A percentile compares a stretch with the other conserved stretches of the same genome.
Evolutionary conservation across 1,139 yeast genomes (phyloP).

Genomic region (Geotrichum bryndzae): DNA sequence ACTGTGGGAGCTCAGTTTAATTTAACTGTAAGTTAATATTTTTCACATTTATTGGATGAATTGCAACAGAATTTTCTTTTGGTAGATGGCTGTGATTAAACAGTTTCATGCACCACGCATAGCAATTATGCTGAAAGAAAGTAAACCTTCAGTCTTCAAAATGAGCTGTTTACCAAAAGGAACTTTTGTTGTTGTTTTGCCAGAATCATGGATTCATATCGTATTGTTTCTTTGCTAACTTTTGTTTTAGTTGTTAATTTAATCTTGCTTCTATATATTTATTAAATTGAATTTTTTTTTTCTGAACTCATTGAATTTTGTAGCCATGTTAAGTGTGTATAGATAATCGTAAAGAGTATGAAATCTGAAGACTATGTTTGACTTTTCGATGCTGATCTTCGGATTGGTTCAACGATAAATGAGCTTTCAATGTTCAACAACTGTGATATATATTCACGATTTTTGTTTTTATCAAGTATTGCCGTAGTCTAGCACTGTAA

Average conservation of each 20-base stretch:
- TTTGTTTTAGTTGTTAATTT: not conserved
- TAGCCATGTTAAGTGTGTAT: not conserved
- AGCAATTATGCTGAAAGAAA: conserved; percentile 23
- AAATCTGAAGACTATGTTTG: not conserved
- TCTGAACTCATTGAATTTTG: not conserved
- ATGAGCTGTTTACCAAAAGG: conserved; percentile 24
- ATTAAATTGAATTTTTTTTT: too few relatives aligned
- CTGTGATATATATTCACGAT: too few relatives aligned
- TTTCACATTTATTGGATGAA: not conserved
- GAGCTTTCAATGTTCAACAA: too few relatives aligned
- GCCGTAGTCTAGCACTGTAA: too few relatives aligned
- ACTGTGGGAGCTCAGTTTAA: not conserved
- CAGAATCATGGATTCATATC: not conserved
- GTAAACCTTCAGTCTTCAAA: conserved; percentile 35
- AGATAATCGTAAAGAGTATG: not conserved
- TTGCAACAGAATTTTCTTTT: not conserved
- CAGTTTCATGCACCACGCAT: conserved; percentile 36
- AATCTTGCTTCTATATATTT: not conserved
- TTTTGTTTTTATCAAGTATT: too few relatives aligned
- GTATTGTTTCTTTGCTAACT: too few relatives aligned
- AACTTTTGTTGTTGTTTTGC: not conserved
- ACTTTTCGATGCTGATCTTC: not conserved
- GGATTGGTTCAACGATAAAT: too few relatives aligned
- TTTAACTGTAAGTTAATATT: conserved; percentile 3
- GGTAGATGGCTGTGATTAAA: conserved; percentile 28